Evolutionary conservation across 2,329 filamentous ascomycete species (phyloP), one percentile per base, ranked within the genome.

Genomic region (Stemphylium vesicarium): DNA sequence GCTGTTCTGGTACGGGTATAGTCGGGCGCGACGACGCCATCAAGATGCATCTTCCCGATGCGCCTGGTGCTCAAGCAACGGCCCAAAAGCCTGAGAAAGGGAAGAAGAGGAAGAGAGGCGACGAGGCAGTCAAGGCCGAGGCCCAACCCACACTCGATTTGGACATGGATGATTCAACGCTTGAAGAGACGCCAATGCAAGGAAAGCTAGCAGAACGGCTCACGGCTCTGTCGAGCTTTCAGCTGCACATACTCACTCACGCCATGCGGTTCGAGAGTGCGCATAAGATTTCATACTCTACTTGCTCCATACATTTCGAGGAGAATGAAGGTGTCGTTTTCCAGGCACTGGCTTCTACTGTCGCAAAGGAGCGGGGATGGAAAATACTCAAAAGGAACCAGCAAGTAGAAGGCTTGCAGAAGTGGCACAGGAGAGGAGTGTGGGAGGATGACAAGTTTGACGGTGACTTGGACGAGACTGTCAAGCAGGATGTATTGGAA

Each of bases 1-100:
- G 92, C 72, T 99, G 95, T 73, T 97, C 93, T 1, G 95, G 95
- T 0, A 97, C 92, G 71, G 95, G 95, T 1, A 99, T 99, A 51
- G 86, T 97, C 20, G 91, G 93, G 2, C 85, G 95, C 16, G 92
- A 97, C 65, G 90, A 92, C 87, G 91, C 4, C 77, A 84, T 60
- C 75, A 95, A 36, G 81, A 88, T 75, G 59, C 73, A 72, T 57
- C 79, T 96, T 2, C 86, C 74, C 4, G 48, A 56, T 18, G 46
- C 48, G 33, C 42, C 50, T 20, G 32, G 49, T 20, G 46, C 38
- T 15, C 39, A 32, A 18, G 29, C 81, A n/a, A 64, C 69, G 6
- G 53, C 42, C 8, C 42, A 57, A 32, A 62, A 53, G 20, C 32
- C 48, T 4, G 53, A 53, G 33, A 70, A 63, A 18, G 63, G 62